phyloP scores from a whole-genome alignment of 1,284 basidiomycete species.

The Naganishia albida region DNA sequence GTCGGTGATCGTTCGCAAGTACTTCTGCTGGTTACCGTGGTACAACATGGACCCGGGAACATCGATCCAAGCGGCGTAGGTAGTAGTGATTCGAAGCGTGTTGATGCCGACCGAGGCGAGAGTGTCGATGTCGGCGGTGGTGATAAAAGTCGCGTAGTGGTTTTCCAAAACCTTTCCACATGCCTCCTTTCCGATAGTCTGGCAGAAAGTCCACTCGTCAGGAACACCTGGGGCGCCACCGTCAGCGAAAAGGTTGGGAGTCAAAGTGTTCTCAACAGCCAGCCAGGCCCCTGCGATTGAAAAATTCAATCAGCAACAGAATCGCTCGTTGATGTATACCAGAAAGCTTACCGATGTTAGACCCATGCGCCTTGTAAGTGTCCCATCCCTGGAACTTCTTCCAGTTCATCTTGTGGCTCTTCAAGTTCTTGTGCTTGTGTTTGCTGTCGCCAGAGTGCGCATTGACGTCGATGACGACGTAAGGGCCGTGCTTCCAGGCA shows the following conservation, averaged over 20 bases:
- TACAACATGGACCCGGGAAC: slow-evolving; percentile 14
- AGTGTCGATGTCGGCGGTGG: slow-evolving; percentile 19
- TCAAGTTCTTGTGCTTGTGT: background rate
- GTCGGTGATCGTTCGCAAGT: slow-evolving; percentile 25
- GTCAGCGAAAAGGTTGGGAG: background rate
- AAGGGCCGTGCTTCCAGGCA: slow-evolving; percentile 2
- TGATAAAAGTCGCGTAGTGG: slow-evolving; percentile 18
- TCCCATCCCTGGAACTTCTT: slow-evolving; percentile 20
- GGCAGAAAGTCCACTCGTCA: slow-evolving; percentile 24
- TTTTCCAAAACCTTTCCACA: slow-evolving; percentile 15
- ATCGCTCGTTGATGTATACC: too few relatives aligned
- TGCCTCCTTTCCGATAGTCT: slow-evolving; percentile 8
- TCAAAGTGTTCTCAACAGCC: slow-evolving; percentile 1
- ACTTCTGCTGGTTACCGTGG: slow-evolving; percentile 5
- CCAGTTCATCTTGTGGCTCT: background rate
- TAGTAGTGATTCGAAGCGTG: slow-evolving; percentile 27
- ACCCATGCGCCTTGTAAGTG: slow-evolving; percentile 3
- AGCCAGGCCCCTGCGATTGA: background rate
- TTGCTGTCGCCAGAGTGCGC: slow-evolving; percentile 1
- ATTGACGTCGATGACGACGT: slow-evolving; percentile 4
- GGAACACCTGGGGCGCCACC: slow-evolving; percentile 14
- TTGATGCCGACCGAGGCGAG: slow-evolving; percentile 15
- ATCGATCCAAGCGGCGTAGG: slow-evolving; percentile 19
- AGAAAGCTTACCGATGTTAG: slow-evolving; percentile 12
- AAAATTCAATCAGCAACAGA: too few relatives aligned